Evolutionary conservation across 805 yeast genomes (phyloP), one percentile per base, ranked within the genome.

Genomic region (Hagleromyces aurorensis): DNA sequence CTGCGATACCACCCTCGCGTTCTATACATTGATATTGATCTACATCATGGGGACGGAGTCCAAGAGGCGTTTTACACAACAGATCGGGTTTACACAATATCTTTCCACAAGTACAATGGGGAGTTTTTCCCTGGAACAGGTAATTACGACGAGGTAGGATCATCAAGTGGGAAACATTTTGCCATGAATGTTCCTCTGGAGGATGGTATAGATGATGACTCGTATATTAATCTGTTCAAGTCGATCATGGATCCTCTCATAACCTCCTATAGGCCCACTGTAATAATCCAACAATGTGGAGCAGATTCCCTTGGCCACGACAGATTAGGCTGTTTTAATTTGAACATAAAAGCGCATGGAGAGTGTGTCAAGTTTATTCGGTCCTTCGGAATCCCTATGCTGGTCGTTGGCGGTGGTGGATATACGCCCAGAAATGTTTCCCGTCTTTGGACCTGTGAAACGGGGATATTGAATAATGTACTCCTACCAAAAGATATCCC

Each of bases 381-480:
- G 54, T 70, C 82, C 6, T 84, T 89, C 51, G 82, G 83, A 27
- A 69, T 91, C 11, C 97, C 98, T 7, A 62, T 84, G 70, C 72
- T 91, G 78, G 94, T 91, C 17, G 68, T 91, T 13, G 98, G 98
- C 22, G 98, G 98, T 28, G 98, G 98, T 45, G 98, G 98, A 13
- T 91, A 91, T 61, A 91, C 98, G 3, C 93, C 94, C 71, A 72
- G 96, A 55, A 91, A 91, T 54, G 98, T 91, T 27, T 85, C 96
- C 4, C 67, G 98, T 44, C 72, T 94, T 8, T 89, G 98, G 97
- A 74, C 95, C 2, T 87, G 69, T 50, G 98, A 91, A 59, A 78
- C 96, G 0, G 89, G 96, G 19, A 67, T 91, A 16, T 68, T 89
- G 51, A 78, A 91, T 42, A 79, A 83, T 44, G 84, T 79, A 9